Evolutionary conservation across 345 rosid species (phyloP).

Genomic region (Geranium rotundifolium): DNA sequence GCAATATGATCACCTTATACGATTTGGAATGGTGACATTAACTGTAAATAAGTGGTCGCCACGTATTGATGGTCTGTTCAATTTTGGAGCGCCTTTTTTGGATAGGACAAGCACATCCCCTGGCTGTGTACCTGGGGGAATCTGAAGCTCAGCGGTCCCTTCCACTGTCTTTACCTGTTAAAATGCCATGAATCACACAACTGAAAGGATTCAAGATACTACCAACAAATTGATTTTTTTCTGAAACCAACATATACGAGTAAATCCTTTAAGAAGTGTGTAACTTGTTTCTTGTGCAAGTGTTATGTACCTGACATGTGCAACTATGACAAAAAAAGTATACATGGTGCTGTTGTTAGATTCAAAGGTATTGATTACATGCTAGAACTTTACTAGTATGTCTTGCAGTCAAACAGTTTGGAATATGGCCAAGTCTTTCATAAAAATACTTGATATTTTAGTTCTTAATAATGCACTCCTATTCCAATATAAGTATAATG

Average conservation of each 20-base stretch:
- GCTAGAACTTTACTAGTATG: too few relatives aligned
- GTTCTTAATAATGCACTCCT: too few relatives aligned
- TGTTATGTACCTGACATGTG: neutral
- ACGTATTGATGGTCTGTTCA: constrained; percentile 88
- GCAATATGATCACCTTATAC: constrained; percentile 41
- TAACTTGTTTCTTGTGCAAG: neutral
- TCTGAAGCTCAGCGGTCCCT: constrained; percentile 68
- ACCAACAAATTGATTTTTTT: neutral
- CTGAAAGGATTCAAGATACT: neutral
- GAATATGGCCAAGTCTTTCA: too few relatives aligned
- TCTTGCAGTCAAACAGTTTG: too few relatives aligned
- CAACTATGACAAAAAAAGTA: neutral
- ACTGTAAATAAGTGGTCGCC: constrained; percentile 90
- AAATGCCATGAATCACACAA: constrained; percentile 8
- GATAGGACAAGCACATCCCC: constrained; percentile 83
- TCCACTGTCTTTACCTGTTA: constrained; percentile 88
- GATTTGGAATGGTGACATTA: constrained; percentile 72
- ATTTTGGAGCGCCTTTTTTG: constrained; percentile 82
- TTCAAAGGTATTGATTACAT: neutral
- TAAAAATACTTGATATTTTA: too few relatives aligned
- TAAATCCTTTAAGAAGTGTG: neutral
- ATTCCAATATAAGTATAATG: too few relatives aligned
- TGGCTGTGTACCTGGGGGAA: constrained; percentile 92
- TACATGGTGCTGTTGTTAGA: neutral
- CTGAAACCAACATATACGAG: neutral